Evolutionary conservation across 2,329 filamentous ascomycete species (phyloP), one percentile per base, ranked within the genome.

Genomic region (Nemania sp.): DNA sequence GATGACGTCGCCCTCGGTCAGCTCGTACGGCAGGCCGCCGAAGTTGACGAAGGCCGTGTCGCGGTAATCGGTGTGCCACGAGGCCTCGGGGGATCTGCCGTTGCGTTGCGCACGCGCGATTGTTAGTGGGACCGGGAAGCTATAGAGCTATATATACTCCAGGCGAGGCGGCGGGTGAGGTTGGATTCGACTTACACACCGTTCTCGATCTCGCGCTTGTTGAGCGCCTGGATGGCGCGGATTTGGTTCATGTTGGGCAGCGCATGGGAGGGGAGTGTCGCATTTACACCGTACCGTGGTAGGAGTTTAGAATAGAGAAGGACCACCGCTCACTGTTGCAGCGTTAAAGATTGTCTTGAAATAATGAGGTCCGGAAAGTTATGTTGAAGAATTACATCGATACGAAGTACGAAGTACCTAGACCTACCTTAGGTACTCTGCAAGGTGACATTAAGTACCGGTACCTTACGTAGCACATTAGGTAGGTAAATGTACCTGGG

Each of bases 31-130:
- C 12, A 99, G 84, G 29, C 94, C 94, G 72, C 96, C 96, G 68
- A 99, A 93, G 81, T 97, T 97, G 74, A 99, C 81, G 76, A 94
- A 99, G 61, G 95, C 96, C 1, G 95, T 98, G 79, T 96, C 95
- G 78, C 92, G 91, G 78, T 98, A 99, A 80, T 99, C 96, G 75
- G 90, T 89, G 75, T 98, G 94, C 94, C 94, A 98, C 59, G 94
- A 97, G 65, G 90, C 94, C 77, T 92, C 88, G 43, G 93, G 89
- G 2, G 89, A 83, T 68, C 92, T 93, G 70, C 42, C 25, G 25
- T n/a, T 7, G 25, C 25, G 25, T 7, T 7, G 35, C 11, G 40
- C n/a, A 6, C 13, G 42, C n/a, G 40, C 40, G 45, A 21, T 50
- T 40, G 64, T 75, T 66, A 74, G 74, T 51, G 34, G 59, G 43